Evolutionary conservation across 768 basidiomycete genomes (phyloP).

Genomic region (Suillus paluster): DNA sequence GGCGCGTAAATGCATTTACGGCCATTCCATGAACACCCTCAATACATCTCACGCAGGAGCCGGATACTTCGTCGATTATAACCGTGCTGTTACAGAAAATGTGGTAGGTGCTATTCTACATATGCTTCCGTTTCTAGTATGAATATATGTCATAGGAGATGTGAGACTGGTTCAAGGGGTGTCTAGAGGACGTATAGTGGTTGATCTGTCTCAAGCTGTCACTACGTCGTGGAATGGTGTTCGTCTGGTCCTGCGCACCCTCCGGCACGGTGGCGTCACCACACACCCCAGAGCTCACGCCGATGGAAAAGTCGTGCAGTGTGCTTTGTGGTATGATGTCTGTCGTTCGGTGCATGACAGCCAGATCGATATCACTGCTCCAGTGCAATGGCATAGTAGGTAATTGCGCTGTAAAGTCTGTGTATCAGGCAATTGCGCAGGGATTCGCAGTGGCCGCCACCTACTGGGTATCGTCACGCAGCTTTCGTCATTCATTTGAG

Average conservation of each 20-base stretch:
- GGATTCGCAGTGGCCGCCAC: background rate
- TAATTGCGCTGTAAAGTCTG: background rate
- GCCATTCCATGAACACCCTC: background rate
- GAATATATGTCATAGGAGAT: background rate
- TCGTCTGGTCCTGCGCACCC: background rate
- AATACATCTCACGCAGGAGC: background rate
- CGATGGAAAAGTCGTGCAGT: background rate
- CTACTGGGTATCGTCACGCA: background rate
- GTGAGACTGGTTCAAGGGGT: background rate
- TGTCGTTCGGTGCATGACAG: background rate
- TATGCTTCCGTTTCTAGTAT: background rate
- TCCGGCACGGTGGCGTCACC: background rate
- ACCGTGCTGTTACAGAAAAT: background rate
- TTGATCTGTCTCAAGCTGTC: background rate
- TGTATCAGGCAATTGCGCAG: background rate
- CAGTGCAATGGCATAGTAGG: no score
- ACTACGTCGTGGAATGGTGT: no score
- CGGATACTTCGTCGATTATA: background rate
- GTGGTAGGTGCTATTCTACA: background rate
- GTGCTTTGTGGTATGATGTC: background rate
- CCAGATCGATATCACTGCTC: background rate
- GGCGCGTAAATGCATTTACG: background rate
- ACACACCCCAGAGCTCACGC: background rate
- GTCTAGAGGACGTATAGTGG: background rate
- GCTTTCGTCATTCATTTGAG: background rate